Evolutionary conservation across 192 early-diverging fungal species (phyloP).

Genomic region (Physocladia obscura): DNA sequence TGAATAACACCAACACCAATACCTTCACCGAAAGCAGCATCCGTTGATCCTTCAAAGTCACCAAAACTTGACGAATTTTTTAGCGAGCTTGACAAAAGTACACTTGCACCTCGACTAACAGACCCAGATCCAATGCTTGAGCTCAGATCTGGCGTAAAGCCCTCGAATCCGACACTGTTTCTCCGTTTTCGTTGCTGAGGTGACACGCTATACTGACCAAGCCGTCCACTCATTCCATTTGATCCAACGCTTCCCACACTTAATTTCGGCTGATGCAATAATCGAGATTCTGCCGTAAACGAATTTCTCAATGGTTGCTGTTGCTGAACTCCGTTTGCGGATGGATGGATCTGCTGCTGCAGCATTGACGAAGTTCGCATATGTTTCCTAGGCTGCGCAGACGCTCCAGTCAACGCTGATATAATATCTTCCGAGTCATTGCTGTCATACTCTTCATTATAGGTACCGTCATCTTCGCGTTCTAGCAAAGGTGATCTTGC

Average conservation of each 20-base stretch:
- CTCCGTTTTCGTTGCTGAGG: slow-evolving; percentile 4
- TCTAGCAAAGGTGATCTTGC: not conserved
- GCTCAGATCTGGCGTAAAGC: not conserved
- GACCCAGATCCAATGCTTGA: not conserved
- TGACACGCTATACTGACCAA: not conserved
- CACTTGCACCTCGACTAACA: not conserved
- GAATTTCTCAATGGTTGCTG: slow-evolving; percentile 1
- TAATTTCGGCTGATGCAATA: slow-evolving; percentile 13
- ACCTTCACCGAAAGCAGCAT: not conserved
- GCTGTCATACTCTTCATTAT: not conserved
- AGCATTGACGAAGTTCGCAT: not conserved
- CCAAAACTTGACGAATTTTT: not conserved
- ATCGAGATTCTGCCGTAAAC: slow-evolving; percentile 5
- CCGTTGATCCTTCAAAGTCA: not conserved
- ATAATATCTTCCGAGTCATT: not conserved
- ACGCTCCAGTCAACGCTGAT: not conserved
- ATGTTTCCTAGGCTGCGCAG: not conserved
- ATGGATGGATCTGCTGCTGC: not conserved
- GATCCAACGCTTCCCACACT: not conserved
- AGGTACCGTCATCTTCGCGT: not conserved
- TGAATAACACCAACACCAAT: not conserved
- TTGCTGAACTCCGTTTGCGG: not conserved
- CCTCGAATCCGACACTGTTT: not conserved
- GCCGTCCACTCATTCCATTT: not conserved
- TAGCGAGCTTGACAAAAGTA: not conserved